Evolutionary conservation across 1,284 basidiomycete genomes (phyloP).

Genomic region (Ceratobasidium sp.): DNA sequence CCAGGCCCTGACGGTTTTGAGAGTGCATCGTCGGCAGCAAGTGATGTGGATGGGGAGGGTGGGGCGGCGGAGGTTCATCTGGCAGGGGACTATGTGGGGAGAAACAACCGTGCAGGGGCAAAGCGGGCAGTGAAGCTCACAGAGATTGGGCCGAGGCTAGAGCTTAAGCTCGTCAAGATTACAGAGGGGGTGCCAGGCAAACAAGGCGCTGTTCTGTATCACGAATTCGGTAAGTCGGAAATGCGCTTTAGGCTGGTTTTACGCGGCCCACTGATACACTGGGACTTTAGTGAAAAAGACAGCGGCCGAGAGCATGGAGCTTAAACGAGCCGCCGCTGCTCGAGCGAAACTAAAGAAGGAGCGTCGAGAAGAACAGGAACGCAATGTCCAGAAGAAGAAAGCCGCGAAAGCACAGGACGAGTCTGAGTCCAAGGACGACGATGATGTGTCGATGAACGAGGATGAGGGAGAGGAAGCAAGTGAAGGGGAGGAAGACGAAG

Average conservation of each 20-base stretch:
- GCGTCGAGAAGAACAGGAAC: slow-evolving; percentile 87
- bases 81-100: slow-evolving; percentile 92
- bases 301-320: slow-evolving; percentile 74
- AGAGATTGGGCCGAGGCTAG: slow-evolving; percentile 96
- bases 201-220: slow-evolving; percentile 91
- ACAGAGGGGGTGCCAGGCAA: slow-evolving; percentile 92
- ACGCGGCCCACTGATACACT: background rate
- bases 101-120: slow-evolving; percentile 92
- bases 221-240: slow-evolving; percentile 80
- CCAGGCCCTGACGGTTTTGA: slow-evolving; percentile 79
- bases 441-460: slow-evolving; percentile 57
- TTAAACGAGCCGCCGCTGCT: slow-evolving; percentile 80
- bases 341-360: slow-evolving; percentile 81
- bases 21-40: slow-evolving; percentile 74
- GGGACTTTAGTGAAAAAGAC: slow-evolving; percentile 79
- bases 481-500: slow-evolving; percentile 56
- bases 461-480: slow-evolving; percentile 58
- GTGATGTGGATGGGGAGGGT: slow-evolving; percentile 87
- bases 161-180: slow-evolving; percentile 93
- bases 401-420: slow-evolving; percentile 57
- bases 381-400: slow-evolving; percentile 87
- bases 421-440: slow-evolving; percentile 59
- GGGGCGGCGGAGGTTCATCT: slow-evolving; percentile 81
- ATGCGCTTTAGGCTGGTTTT: background rate
- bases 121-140: slow-evolving; percentile 92